Conservation (phyloP, 768 basidiomycete genomes). For the Hemileccinum impolitum region DNA sequence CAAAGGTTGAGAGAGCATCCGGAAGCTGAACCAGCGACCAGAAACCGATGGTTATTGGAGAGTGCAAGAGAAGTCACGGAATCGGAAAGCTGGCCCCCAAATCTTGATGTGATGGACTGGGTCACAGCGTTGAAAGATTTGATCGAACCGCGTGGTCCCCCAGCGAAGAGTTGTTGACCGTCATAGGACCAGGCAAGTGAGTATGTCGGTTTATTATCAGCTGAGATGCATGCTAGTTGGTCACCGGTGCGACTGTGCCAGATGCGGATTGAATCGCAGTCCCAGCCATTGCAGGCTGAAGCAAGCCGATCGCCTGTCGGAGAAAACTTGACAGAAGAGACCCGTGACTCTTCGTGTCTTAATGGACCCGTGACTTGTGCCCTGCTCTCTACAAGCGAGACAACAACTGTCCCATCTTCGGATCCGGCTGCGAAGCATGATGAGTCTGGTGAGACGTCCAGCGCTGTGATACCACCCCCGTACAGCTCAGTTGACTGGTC, state of each 20-base stretch:
- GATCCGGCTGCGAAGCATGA: conserved; percentile 1
- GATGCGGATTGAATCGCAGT: background rate
- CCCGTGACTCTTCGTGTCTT: background rate
- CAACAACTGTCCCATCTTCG: background rate
- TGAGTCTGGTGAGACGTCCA: conserved; percentile 5
- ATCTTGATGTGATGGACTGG: background rate
- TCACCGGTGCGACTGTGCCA: conserved; percentile 8
- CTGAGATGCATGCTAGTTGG: conserved; percentile 3
- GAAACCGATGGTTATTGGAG: background rate
- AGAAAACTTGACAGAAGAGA: conserved; percentile 9
- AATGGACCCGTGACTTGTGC: background rate
- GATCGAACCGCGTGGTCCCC: conserved; percentile 2
- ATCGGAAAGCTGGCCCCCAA: background rate
- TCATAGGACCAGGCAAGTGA: conserved; percentile 8
- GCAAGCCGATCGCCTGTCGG: conserved; percentile 5
- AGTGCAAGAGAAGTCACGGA: conserved; percentile 5
- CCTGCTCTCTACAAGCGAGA: conserved; percentile 1
- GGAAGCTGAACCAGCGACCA: background rate
- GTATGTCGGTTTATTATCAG: background rate
- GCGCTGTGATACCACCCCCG: background rate
- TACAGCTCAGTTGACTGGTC: background rate
- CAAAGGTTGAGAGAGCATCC: conserved; percentile 5
- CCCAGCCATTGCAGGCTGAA: conserved; percentile 3
- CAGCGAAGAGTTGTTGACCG: conserved; percentile 8
- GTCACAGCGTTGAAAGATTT: conserved; percentile 1